A percentile compares a stretch with the other conserved stretches of the same genome.
Conservation (phyloP, 2,329 filamentous ascomycete genomes). For the Sporothrix luriei region DNA sequence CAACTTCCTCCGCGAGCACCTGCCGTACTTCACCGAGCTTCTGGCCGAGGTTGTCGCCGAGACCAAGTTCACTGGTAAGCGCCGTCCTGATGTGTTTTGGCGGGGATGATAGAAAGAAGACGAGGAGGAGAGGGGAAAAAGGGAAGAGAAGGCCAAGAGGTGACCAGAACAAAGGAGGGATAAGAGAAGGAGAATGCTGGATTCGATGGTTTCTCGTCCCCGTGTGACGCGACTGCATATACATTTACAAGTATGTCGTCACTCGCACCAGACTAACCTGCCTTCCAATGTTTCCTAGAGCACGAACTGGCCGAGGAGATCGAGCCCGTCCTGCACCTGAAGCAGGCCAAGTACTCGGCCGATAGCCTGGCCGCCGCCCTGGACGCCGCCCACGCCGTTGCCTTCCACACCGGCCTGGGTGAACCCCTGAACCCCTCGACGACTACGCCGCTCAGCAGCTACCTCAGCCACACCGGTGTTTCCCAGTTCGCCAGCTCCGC, state of each 20-base stretch:
- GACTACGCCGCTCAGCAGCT: slow-evolving; percentile 72
- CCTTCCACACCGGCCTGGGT: slow-evolving; percentile 93
- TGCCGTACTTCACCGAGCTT: slow-evolving; percentile 96
- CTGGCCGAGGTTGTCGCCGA: slow-evolving; percentile 86
- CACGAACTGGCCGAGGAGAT: slow-evolving; percentile 92
- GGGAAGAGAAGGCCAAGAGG: too few species aligned
- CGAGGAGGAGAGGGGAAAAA: not conserved
- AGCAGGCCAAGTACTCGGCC: slow-evolving; percentile 72
- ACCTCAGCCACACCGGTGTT: slow-evolving; percentile 75
- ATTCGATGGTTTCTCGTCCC: not conserved
- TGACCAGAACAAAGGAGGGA: too few species aligned
- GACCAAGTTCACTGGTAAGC: slow-evolving; percentile 80
- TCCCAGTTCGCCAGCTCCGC: slow-evolving; percentile 74
- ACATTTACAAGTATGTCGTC: too few species aligned
- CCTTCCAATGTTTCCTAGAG: slow-evolving; percentile 54
- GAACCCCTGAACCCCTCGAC: slow-evolving; percentile 72
- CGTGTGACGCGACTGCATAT: not conserved
- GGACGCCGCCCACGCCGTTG: slow-evolving; percentile 81
- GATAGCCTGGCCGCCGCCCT: slow-evolving; percentile 69
- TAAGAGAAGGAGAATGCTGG: not conserved
- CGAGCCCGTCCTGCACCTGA: slow-evolving; percentile 71
- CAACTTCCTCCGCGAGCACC: slow-evolving; percentile 91
- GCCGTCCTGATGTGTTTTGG: not conserved
- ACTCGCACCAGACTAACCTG: not conserved
- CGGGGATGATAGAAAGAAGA: not conserved